These are phyloP conservation scores for Coccinonectria pachysandricola DNA, from an alignment of 2,329 filamentous ascomycete genomes.

Conservation along the genomic window DNA sequence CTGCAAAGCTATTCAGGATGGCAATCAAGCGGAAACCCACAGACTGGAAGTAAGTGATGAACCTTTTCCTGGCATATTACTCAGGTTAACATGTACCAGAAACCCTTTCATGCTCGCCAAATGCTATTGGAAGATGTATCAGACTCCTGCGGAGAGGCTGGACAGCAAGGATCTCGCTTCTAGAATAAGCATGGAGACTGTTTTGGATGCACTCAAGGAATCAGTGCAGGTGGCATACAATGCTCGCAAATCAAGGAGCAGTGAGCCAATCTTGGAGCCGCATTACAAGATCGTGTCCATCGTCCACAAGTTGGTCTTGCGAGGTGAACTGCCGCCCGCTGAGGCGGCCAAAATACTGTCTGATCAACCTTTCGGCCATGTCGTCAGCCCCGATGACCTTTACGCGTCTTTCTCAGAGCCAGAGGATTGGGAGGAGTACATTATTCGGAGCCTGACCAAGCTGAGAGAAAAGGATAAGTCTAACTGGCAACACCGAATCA, in stretches of 20 bases:
- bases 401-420: constrained; percentile 27
- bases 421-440: constrained; percentile 51
- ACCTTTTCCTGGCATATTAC: not conserved
- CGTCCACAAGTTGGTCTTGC: constrained; percentile 67
- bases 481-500: constrained; percentile 92
- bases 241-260: constrained; percentile 45
- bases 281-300: constrained; percentile 85
- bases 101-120: constrained; percentile 52
- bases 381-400: constrained; percentile 22
- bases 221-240: constrained; percentile 40
- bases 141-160: constrained; percentile 34
- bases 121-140: constrained; percentile 55
- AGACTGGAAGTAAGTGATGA: constrained; percentile 43
- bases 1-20: constrained; percentile 44
- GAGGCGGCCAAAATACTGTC: constrained; percentile 43
- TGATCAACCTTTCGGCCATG: constrained; percentile 42
- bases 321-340: constrained; percentile 35
- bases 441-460: constrained; percentile 40
- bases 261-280: constrained; percentile 76
- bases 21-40: constrained; percentile 43
- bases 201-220: constrained; percentile 41
- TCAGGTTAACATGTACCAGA: constrained; percentile 23
- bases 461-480: constrained; percentile 70
- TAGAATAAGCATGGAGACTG: constrained; percentile 23
- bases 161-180: constrained; percentile 31